These are phyloP conservation scores for Rubia occidens DNA, from an alignment of 305 asterid species.

Conservation along the genomic window DNA sequence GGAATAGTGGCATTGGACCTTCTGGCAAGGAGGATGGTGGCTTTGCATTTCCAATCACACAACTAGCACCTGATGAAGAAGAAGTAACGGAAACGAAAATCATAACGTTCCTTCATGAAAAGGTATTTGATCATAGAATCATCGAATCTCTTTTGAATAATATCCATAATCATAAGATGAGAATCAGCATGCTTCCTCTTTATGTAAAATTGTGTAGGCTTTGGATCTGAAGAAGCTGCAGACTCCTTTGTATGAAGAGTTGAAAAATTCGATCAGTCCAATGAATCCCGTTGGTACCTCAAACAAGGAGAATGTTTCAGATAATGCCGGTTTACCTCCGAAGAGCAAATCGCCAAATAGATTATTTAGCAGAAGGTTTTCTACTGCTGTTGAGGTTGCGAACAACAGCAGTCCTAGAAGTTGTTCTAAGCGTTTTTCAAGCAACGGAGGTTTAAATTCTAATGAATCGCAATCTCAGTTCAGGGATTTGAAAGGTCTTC, in stretches of 20 bases:
- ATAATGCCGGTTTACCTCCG: constrained; percentile 71
- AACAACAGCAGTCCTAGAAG: constrained; percentile 52
- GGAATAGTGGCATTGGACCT: constrained; percentile 31
- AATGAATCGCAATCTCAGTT: constrained; percentile 37
- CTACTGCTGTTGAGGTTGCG: constrained; percentile 61
- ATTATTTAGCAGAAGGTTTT: constrained; percentile 53
- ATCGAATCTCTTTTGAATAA: background rate
- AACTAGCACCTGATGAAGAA: constrained; percentile 56
- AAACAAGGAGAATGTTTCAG: constrained; percentile 68
- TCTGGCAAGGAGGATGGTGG: constrained; percentile 45
- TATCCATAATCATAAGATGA: background rate
- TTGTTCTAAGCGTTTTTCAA: constrained; percentile 60
- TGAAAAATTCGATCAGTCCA: constrained; percentile 70
- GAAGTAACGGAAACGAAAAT: constrained; percentile 85
- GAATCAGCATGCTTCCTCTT: background rate
- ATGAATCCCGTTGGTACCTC: constrained; percentile 46
- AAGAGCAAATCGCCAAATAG: constrained; percentile 82
- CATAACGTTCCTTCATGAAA: constrained; percentile 82
- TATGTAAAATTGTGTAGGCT: constrained; percentile 40
- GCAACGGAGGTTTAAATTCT: constrained; percentile 43
- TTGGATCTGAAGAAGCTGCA: constrained; percentile 83
- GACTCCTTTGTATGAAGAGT: constrained; percentile 76
- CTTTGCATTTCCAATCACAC: constrained; percentile 61
- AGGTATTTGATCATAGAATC: constrained; percentile 37
- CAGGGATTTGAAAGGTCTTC: constrained; percentile 33